Conservation (phyloP, 257 asterid genomes). For the Jasminum sambac region DNA sequence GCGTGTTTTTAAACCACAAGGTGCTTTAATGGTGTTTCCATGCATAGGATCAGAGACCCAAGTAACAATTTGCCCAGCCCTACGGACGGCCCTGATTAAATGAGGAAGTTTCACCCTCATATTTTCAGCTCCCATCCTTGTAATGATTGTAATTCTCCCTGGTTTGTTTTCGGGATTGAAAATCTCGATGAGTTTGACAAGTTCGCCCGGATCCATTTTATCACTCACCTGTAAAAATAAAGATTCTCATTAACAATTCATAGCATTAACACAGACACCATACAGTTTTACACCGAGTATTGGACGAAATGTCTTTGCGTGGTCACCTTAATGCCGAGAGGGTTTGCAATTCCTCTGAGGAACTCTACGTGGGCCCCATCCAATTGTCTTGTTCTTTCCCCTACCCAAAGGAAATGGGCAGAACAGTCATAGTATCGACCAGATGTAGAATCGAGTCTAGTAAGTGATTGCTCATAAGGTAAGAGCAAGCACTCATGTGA, state of each 20-base stretch:
- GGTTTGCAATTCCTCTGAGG: slow-evolving; percentile 8
- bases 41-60: slow-evolving; percentile 13
- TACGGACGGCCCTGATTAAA: slow-evolving; percentile 21
- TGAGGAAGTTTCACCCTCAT: slow-evolving; percentile 23
- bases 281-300: background rate
- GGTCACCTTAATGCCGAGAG: slow-evolving; percentile 2
- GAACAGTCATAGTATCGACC: slow-evolving; percentile 8
- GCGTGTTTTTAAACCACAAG: slow-evolving; percentile 14
- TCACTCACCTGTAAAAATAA: slow-evolving; percentile 17
- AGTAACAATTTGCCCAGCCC: slow-evolving; percentile 13
- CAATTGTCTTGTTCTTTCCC: slow-evolving; percentile 6
- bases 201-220: slow-evolving; percentile 21
- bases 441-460: slow-evolving; percentile 5
- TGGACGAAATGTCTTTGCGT: background rate
- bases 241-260: background rate
- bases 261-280: background rate
- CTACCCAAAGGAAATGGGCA: slow-evolving; percentile 5
- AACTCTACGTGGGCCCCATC: slow-evolving; percentile 8
- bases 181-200: slow-evolving; percentile 16
- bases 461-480: slow-evolving; percentile 3
- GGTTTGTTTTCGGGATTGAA: slow-evolving; percentile 17
- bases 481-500: slow-evolving; percentile 6
- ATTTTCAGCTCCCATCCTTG: slow-evolving; percentile 13
- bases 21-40: slow-evolving; percentile 1
- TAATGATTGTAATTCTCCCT: slow-evolving; percentile 20